Evolutionary conservation across 208 protist species (phyloP).

Genomic region (Acanthamoeba culbertsoni): DNA sequence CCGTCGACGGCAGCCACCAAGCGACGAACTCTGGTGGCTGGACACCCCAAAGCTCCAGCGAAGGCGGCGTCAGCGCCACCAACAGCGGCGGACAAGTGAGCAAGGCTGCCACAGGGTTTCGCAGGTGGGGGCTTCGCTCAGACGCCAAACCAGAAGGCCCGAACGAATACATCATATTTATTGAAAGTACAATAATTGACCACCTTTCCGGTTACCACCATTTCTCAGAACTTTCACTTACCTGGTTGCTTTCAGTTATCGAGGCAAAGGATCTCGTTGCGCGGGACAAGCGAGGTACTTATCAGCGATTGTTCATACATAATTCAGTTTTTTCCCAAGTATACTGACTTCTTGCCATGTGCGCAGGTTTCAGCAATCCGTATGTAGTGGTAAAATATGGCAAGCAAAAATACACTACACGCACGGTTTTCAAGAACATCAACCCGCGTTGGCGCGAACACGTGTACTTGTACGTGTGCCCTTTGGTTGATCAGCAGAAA

Average conservation of each 20-base stretch:
- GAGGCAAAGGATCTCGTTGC: conserved; percentile 30
- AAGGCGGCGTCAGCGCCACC: no score
- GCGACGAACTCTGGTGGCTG: no score
- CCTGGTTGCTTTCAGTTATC: conserved; percentile 3
- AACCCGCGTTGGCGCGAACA: conserved; percentile 43
- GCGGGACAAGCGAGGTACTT: conserved; percentile 7
- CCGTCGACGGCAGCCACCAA: no score
- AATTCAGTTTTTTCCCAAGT: neutral
- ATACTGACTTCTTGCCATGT: neutral
- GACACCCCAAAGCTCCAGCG: no score
- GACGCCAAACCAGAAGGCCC: neutral
- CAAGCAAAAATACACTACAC: conserved; percentile 6
- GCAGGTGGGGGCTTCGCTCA: neutral
- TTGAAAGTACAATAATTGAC: neutral
- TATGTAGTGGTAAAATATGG: conserved; percentile 53
- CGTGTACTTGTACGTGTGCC: neutral
- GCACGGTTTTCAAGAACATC: conserved; percentile 53
- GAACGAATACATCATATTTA: neutral
- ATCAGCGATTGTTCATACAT: no score
- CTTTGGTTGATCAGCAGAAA: neutral
- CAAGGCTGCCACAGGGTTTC: neutral
- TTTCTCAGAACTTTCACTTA: no score
- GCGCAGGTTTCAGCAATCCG: conserved; percentile 36
- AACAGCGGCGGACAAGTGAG: no score
- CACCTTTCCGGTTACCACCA: neutral